Percentiles rank a stretch among this genome's conserved stretches.
These are phyloP conservation scores for Quercus agrifolia DNA, from an alignment of 306 rosid species.

Conservation along the genomic window DNA sequence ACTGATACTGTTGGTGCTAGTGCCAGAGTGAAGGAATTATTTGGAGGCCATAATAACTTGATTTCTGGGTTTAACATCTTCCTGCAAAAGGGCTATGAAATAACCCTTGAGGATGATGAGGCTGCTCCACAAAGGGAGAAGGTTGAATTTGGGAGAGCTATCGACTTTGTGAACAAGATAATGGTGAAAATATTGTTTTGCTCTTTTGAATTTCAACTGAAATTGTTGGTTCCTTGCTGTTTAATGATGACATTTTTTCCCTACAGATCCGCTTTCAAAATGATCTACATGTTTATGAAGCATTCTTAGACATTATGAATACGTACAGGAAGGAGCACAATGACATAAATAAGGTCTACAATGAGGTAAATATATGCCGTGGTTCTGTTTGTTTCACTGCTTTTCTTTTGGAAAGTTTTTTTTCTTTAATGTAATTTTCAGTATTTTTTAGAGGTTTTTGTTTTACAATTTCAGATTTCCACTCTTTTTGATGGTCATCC, in stretches of 20 bases:
- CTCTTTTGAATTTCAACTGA: constrained; percentile 1
- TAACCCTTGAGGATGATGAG: constrained; percentile 79
- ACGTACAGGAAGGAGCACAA: constrained; percentile 97
- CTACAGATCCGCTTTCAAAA: constrained; percentile 77
- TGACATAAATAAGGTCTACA: constrained; percentile 81
- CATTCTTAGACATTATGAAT: constrained; percentile 91
- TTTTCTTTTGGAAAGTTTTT: neutral
- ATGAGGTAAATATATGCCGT: constrained; percentile 55
- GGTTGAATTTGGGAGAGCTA: constrained; percentile 92
- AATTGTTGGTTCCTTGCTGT: neutral
- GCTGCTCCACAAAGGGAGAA: constrained; percentile 79
- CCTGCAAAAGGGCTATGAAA: constrained; percentile 93
- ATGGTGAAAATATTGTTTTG: constrained; percentile 55
- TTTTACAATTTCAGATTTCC: constrained; percentile 57
- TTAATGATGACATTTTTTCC: constrained; percentile 18
- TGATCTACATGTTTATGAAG: constrained; percentile 81
- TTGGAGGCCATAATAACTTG: constrained; percentile 85
- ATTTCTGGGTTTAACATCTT: constrained; percentile 95
- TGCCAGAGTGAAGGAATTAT: constrained; percentile 88
- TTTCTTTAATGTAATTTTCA: neutral
- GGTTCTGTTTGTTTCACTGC: neutral
- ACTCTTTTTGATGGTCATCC: constrained; percentile 66
- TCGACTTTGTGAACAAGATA: constrained; percentile 93
- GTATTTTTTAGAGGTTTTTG: neutral
- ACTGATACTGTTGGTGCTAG: constrained; percentile 90